Evolutionary conservation across 2,329 filamentous ascomycete species (phyloP), one percentile per base, ranked within the genome.

Genomic region (Orbilia quercus): DNA sequence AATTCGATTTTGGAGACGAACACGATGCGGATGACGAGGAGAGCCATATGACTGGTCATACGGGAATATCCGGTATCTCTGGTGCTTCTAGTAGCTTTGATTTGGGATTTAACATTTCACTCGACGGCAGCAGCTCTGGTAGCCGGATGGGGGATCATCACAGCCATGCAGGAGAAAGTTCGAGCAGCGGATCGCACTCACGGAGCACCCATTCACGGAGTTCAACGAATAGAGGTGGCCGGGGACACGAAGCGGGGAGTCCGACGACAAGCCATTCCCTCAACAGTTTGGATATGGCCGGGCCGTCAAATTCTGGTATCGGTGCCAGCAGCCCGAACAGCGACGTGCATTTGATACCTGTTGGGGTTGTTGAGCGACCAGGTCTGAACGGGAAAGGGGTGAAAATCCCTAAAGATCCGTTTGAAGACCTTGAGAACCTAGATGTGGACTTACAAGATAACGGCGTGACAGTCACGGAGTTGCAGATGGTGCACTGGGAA

Each of bases 401-500:
- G 3, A 66, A 55, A 55, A 63, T 67, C 14, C 70, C 63, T n/a
- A 66, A 62, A 18, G 70, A 66, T 44, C 70, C 60, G 2, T 67
- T 67, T 23, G 70, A 74, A 9, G 62, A 67, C 5, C 36, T 74
- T 38, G 75, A 76, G 14, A 70, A 76, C 48, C 31, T 60, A 28
- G 75, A 78, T n/a, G 72, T 75, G 25, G 75, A 77, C 38, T 44
- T 77, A 22, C 75, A 77, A 40, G 77, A 78, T 67, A 74, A 78
- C 18, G 76, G 76, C 11, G 18, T 69, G 47, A 75, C 70, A n/a
- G 76, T 77, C 54, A 76, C 76, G 28, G 73, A 75, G 42, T 58
- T 75, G 48, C 77, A 78, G 58, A 75, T 76, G 55, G 75, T 74
- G 38, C 76, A 77, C 50, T 78, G 77, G 77, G 77, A 78, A 62